Conservation (phyloP, 352 stramenopile genomes). For the Pythium guiyangense region DNA sequence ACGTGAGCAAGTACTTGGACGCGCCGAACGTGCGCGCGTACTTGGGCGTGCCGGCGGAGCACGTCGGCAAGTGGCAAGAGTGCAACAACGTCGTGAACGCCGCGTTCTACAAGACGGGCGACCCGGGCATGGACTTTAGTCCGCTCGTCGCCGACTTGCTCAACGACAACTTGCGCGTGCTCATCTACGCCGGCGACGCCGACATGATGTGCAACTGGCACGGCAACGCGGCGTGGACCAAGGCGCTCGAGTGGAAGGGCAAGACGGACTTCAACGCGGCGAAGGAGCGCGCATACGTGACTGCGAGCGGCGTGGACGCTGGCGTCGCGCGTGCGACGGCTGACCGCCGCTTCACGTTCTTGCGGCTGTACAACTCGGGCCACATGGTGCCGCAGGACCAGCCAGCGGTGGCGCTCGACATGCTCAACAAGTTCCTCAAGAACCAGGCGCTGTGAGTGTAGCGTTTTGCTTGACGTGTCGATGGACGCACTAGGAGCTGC, state of each 20-base stretch:
- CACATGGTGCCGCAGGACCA: too few species aligned
- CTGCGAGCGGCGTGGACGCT: too few species aligned
- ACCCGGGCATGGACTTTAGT: slow-evolving; percentile 66
- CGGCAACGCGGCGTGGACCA: slow-evolving; percentile 89
- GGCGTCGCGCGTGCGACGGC: too few species aligned
- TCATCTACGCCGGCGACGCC: slow-evolving; percentile 92
- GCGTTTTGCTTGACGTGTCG: too few species aligned
- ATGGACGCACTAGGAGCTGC: too few species aligned
- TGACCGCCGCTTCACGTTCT: too few species aligned
- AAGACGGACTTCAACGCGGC: slow-evolving; percentile 7
- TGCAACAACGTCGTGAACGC: slow-evolving; percentile 80
- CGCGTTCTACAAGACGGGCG: neutral
- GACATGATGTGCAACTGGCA: slow-evolving; percentile 95
- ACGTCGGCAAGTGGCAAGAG: slow-evolving; percentile 51
- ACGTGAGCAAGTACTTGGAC: slow-evolving; percentile 40
- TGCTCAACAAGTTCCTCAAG: too few species aligned
- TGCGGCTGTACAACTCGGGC: too few species aligned
- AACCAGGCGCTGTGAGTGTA: too few species aligned
- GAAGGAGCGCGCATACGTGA: slow-evolving; percentile 7
- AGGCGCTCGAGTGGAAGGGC: slow-evolving; percentile 13
- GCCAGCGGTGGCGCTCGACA: too few species aligned
- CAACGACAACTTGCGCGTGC: slow-evolving; percentile 34
- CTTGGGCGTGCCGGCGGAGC: slow-evolving; percentile 11
- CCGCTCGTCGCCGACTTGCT: slow-evolving; percentile 72
- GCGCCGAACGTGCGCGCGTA: slow-evolving; percentile 11